These are phyloP conservation scores for Kurtzmaniella cleridarum DNA, from an alignment of 805 yeast species.

Conservation along the genomic window DNA sequence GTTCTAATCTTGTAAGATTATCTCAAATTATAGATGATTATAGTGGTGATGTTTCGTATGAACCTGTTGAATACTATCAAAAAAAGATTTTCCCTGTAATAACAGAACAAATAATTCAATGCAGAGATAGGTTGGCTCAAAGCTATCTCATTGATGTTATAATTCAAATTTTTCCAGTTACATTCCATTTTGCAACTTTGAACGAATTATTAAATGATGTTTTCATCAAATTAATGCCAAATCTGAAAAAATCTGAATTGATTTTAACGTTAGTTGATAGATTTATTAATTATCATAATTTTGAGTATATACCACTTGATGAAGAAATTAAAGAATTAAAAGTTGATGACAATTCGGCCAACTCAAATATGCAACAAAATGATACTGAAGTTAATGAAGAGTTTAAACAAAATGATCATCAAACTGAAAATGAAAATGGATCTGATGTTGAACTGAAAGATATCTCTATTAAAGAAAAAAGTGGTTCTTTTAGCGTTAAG, in stretches of 20 bases:
- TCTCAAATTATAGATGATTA: slow-evolving; percentile 81
- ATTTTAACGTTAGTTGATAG: slow-evolving; percentile 70
- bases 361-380: slow-evolving; percentile 8
- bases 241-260: slow-evolving; percentile 61
- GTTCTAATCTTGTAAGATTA: slow-evolving; percentile 83
- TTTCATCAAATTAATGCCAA: slow-evolving; percentile 61
- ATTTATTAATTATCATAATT: slow-evolving; percentile 45
- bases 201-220: slow-evolving; percentile 57
- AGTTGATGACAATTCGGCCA: slow-evolving; percentile 5
- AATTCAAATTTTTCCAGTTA: slow-evolving; percentile 92
- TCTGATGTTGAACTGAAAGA: slow-evolving; percentile 1
- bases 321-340: slow-evolving; percentile 9
- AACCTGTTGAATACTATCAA: slow-evolving; percentile 28
- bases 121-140: slow-evolving; percentile 89
- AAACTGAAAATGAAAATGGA: not conserved
- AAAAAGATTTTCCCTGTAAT: slow-evolving; percentile 67
- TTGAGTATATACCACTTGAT: slow-evolving; percentile 12
- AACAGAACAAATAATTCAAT: slow-evolving; percentile 86
- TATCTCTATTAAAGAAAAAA: not conserved
- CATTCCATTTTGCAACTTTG: slow-evolving; percentile 75
- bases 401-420: not conserved
- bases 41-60: slow-evolving; percentile 31
- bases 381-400: slow-evolving; percentile 9
- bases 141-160: slow-evolving; percentile 86
- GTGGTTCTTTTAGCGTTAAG: slow-evolving; percentile 11